Conservation (phyloP, 1,284 basidiomycete genomes). For the Sporisorium reilianum region DNA sequence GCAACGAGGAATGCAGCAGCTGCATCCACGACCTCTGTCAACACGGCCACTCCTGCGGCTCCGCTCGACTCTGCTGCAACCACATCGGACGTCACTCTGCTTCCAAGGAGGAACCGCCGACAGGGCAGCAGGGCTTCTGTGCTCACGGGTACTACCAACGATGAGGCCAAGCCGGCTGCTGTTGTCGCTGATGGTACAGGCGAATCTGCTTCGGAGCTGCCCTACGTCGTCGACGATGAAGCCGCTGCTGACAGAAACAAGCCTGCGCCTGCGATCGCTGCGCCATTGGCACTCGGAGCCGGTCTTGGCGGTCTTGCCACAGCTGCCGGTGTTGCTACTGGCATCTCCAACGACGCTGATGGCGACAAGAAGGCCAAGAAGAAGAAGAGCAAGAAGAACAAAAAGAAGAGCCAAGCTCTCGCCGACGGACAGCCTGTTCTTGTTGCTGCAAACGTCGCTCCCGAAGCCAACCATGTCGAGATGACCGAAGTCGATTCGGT, state of each 20-base stretch:
- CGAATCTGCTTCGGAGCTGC: conserved; percentile 38
- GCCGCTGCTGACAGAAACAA: conserved; percentile 8
- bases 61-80: conserved; percentile 5
- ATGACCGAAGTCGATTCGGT: conserved; percentile 6
- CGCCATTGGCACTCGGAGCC: conserved; percentile 25
- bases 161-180: conserved; percentile 6
- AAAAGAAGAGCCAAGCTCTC: conserved; percentile 5
- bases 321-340: conserved; percentile 24
- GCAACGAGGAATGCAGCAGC: conserved; percentile 16
- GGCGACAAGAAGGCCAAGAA: conserved; percentile 23
- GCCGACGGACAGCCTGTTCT: conserved; percentile 14
- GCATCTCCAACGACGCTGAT: conserved; percentile 2
- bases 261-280: conserved; percentile 24
- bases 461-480: conserved; percentile 3
- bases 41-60: conserved; percentile 13
- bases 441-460: conserved; percentile 5
- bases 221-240: conserved; percentile 36
- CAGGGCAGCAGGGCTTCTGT: conserved; percentile 25
- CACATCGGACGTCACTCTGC: conserved; percentile 18
- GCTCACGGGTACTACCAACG: conserved; percentile 11
- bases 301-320: conserved; percentile 40
- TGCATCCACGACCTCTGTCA: conserved; percentile 25
- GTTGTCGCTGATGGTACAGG: neutral
- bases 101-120: conserved; percentile 28
- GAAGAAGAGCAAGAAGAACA: conserved; percentile 32